Conservation (phyloP, 2,329 filamentous ascomycete genomes). For the Phialocephala sp. region DNA sequence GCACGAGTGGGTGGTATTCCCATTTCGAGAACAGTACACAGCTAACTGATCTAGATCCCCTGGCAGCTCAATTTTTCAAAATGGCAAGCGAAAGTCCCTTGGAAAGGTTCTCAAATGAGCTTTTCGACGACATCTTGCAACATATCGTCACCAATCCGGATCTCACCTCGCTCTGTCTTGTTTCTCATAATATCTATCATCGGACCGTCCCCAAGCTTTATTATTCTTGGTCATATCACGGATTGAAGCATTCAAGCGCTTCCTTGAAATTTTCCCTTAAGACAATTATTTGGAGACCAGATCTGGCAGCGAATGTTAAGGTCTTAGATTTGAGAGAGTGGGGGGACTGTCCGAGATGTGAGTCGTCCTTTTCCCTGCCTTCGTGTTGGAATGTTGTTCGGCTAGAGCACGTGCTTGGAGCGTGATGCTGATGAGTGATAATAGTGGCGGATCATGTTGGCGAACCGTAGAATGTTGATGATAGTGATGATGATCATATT, state of each 20-base stretch:
- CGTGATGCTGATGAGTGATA: neutral
- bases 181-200: conserved; percentile 19
- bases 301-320: conserved; percentile 23
- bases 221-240: conserved; percentile 22
- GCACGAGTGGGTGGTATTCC: neutral
- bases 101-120: conserved; percentile 19
- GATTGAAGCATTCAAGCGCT: conserved; percentile 15
- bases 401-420: neutral
- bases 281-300: conserved; percentile 24
- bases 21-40: no score
- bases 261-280: conserved; percentile 18
- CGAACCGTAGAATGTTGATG: neutral
- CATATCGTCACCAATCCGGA: conserved; percentile 15
- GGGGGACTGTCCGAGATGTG: conserved; percentile 11
- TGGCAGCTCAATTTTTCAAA: neutral
- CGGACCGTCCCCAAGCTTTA: conserved; percentile 22
- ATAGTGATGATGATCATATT: neutral
- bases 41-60: no score
- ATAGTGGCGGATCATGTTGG: conserved; percentile 23
- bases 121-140: conserved; percentile 18
- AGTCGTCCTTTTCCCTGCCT: neutral
- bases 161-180: conserved; percentile 14
- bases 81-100: neutral
- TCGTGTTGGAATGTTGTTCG: neutral
- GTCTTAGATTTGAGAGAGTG: conserved; percentile 29